Evolutionary conservation across 129 eudicot genomes (phyloP).

Genomic region (Centella asiatica): DNA sequence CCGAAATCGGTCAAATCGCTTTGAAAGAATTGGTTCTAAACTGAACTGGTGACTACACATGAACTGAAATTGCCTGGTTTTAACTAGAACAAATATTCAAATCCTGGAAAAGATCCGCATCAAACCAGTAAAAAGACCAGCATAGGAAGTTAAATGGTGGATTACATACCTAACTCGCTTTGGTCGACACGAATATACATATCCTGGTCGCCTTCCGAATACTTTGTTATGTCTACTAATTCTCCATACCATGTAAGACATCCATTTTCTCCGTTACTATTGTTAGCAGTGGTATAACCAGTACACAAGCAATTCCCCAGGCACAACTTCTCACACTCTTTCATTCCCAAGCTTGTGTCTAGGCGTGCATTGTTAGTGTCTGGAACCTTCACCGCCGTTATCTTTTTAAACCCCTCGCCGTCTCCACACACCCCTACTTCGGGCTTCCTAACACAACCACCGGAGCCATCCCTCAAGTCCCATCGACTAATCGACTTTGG

Average conservation of each 20-base stretch:
- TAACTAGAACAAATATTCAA: too few relatives aligned
- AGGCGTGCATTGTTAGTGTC: not conserved
- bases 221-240: conserved; percentile 13
- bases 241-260: conserved; percentile 28
- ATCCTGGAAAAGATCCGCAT: not conserved
- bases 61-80: too few relatives aligned
- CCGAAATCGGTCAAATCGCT: too few relatives aligned
- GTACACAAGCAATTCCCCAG: conserved; percentile 15
- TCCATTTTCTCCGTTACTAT: conserved; percentile 5
- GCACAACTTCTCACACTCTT: conserved; percentile 10
- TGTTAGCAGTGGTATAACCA: conserved; percentile 5
- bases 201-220: conserved; percentile 23
- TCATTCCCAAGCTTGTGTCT: not conserved
- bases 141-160: not conserved
- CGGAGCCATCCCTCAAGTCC: not conserved
- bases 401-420: not conserved
- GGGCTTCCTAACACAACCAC: not conserved
- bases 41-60: too few relatives aligned
- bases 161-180: conserved; percentile 11
- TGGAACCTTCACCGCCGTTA: not conserved
- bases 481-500: not conserved
- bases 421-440: not conserved
- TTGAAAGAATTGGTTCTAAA: too few relatives aligned
- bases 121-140: not conserved
- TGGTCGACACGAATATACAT: conserved; percentile 26